Percentiles rank a stretch among this genome's conserved stretches.
These are phyloP conservation scores for Kuraishia cidri DNA, from an alignment of 805 yeast species.

Conservation along the genomic window DNA sequence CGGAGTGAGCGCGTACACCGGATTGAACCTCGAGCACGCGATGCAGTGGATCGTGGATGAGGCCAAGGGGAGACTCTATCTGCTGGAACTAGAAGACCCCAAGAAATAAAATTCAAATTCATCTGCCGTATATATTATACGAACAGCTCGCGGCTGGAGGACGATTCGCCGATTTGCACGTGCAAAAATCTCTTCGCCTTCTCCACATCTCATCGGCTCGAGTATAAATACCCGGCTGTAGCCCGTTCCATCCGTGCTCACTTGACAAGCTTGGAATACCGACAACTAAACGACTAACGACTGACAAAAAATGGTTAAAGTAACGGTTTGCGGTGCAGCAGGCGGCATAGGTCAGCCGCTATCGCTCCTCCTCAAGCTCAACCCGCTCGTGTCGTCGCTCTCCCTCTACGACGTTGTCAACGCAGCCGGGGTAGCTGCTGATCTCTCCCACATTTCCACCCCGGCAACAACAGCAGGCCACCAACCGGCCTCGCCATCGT, in stretches of 20 bases:
- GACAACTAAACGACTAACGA: no score
- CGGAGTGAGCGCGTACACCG: constrained; percentile 40
- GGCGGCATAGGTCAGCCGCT: constrained; percentile 95
- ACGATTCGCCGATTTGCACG: no score
- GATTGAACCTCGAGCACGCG: constrained; percentile 27
- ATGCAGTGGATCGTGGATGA: constrained; percentile 34
- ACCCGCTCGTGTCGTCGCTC: constrained; percentile 51
- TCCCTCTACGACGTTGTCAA: constrained; percentile 81
- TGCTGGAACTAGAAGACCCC: constrained; percentile 12
- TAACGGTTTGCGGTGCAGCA: constrained; percentile 82
- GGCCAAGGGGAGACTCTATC: constrained; percentile 27
- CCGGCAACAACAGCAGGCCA: constrained; percentile 49
- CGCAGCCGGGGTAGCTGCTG: constrained; percentile 84
- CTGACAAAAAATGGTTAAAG: constrained; percentile 31
- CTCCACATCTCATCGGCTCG: no score
- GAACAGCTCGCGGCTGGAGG: no score
- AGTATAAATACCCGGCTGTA: no score
- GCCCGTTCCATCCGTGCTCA: no score
- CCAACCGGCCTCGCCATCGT: constrained; percentile 35
- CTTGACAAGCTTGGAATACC: no score
- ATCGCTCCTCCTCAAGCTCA: constrained; percentile 69
- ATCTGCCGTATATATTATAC: no score
- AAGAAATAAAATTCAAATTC: no score
- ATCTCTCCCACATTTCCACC: constrained; percentile 76
- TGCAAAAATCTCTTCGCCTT: no score